Evolutionary conservation across 306 rosid species (phyloP), one percentile per base, ranked within the genome.

Genomic region (Aeschynomene evenia): DNA sequence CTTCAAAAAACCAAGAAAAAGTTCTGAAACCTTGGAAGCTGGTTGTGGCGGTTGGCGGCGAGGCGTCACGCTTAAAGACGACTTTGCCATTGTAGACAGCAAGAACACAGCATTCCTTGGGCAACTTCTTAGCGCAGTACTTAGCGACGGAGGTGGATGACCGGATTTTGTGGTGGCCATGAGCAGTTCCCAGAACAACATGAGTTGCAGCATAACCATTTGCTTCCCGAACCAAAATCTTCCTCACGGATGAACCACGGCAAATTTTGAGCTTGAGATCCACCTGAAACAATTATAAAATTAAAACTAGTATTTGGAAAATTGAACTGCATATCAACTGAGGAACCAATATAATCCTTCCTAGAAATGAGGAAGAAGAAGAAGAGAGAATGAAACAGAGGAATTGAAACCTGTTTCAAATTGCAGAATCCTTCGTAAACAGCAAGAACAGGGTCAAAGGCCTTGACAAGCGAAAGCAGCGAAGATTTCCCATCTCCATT

Each of bases 341-440:
- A n/a, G n/a, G n/a, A n/a, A n/a, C n/a, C n/a, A n/a, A n/a, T n/a
- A n/a, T n/a, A n/a, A n/a, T n/a, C n/a, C n/a, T 36, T 36, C 0
- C 28, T 3, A 9, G 16, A 54, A 31, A 43, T 19, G 29, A 68
- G 36, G 18, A 69, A 50, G 63, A 42, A 37, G 13, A 53, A 66
- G 34, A 63, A 29, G n/a, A n/a, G n/a, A n/a, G 29, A 23, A 46
- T 19, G 20, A 50, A 6, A 28, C 0, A 22, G 46, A 68, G 61
- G 49, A 85, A 62, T 29, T 23, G n/a, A 58, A 71, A 93, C 99
- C 99, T 95, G 99, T 36, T 87, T 95, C 81, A 95, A 82, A 80
- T 87, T 89, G 77, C 99, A 95, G 89, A 91, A 95, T 53, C 99
- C 97, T 84, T 95, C 96, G 51, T 91, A 95, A 48, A 89, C 96